phyloP scores from a whole-genome alignment of 2,329 filamentous ascomycete species.

The Leptoxyphium fumago region DNA sequence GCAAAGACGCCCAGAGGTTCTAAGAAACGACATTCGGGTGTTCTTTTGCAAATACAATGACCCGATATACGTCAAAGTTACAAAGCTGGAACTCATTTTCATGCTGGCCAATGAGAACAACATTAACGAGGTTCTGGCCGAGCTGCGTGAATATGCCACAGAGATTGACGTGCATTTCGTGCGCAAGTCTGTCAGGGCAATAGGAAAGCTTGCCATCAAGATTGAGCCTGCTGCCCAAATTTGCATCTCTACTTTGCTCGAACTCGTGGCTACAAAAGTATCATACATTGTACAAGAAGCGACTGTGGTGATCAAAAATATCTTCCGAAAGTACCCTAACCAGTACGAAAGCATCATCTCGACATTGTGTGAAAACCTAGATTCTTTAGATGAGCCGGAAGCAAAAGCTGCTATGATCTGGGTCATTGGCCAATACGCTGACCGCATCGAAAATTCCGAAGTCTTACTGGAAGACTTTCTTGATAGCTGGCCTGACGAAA shows the following conservation, averaged over 20 bases:
- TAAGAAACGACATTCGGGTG: constrained; percentile 91
- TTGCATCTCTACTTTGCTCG: constrained; percentile 85
- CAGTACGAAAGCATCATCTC: constrained; percentile 97
- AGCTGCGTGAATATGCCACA: constrained; percentile 87
- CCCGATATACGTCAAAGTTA: constrained; percentile 98
- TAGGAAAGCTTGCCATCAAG: constrained; percentile 96
- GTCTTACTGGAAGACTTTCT: constrained; percentile 88
- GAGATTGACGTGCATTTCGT: constrained; percentile 99
- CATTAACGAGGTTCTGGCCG: constrained; percentile 86
- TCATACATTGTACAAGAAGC: constrained; percentile 98
- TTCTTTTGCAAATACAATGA: constrained; percentile 99
- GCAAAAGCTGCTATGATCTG: constrained; percentile 98
- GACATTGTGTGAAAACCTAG: constrained; percentile 87
- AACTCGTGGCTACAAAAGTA: constrained; percentile 92
- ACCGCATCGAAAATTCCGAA: constrained; percentile 93
- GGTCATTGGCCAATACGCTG: constrained; percentile 97
- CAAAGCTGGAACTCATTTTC: constrained; percentile 95
- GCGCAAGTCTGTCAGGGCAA: constrained; percentile 89
- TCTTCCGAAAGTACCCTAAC: constrained; percentile 98
- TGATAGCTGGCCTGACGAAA: constrained; percentile 84
- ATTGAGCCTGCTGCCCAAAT: constrained; percentile 84
- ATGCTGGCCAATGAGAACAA: constrained; percentile 95
- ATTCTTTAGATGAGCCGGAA: constrained; percentile 92
- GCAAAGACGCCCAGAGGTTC: constrained; percentile 79
- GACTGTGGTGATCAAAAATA: constrained; percentile 96